Conservation (phyloP, 345 rosid species). For the Passiflora organensis region DNA sequence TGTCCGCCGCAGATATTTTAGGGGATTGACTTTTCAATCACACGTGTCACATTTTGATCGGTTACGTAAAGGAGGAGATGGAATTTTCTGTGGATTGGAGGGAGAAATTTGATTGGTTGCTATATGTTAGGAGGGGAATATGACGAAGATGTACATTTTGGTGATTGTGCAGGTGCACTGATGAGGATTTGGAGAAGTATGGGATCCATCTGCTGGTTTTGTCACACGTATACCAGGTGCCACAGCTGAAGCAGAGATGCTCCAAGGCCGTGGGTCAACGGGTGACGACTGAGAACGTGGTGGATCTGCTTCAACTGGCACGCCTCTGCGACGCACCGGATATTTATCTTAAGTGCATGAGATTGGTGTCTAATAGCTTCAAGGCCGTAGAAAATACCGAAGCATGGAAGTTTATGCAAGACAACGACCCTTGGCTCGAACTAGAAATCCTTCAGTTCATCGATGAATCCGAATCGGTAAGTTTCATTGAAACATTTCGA, state of each 20-base stretch:
- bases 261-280: slow-evolving; percentile 35
- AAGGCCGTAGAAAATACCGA: slow-evolving; percentile 56
- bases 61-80: too few relatives aligned
- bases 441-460: slow-evolving; percentile 79
- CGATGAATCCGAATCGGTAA: slow-evolving; percentile 66
- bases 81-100: neutral
- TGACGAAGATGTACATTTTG: slow-evolving; percentile 9
- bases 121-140: neutral
- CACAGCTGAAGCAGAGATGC: slow-evolving; percentile 64
- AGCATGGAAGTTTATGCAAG: slow-evolving; percentile 77
- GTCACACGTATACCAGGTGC: slow-evolving; percentile 69
- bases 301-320: slow-evolving; percentile 75
- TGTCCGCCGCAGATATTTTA: neutral
- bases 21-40: too few relatives aligned
- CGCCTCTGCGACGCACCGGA: slow-evolving; percentile 75
- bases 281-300: slow-evolving; percentile 59
- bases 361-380: slow-evolving; percentile 39
- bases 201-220: slow-evolving; percentile 73
- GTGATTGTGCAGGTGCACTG: slow-evolving; percentile 40
- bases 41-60: too few relatives aligned
- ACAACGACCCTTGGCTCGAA: slow-evolving; percentile 67
- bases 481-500: too few relatives aligned
- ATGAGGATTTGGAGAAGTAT: slow-evolving; percentile 54
- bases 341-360: slow-evolving; percentile 61
- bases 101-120: neutral